These are phyloP conservation scores for Thielaviopsis musarum DNA, from an alignment of 2,329 filamentous ascomycete species.

Conservation along the genomic window DNA sequence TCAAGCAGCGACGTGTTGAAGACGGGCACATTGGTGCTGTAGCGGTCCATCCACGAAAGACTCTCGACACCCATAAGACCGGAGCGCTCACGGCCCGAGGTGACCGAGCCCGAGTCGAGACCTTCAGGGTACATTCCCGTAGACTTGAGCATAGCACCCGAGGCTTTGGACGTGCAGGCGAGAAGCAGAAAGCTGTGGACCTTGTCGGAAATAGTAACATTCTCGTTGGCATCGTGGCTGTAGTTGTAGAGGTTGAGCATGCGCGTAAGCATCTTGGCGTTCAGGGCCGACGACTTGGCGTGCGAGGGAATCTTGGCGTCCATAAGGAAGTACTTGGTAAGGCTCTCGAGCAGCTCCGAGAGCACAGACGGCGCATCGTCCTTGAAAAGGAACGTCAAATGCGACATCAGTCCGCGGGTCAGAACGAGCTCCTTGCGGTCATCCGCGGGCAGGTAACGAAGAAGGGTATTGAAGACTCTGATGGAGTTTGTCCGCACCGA, in stretches of 20 bases:
- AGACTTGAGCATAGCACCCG: constrained; percentile 60
- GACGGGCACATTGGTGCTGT: constrained; percentile 49
- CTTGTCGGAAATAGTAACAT: constrained; percentile 41
- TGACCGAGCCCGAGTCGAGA: constrained; percentile 32
- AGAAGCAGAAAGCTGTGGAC: constrained; percentile 61
- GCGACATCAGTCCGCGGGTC: constrained; percentile 66
- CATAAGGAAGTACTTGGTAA: constrained; percentile 55
- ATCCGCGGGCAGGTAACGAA: constrained; percentile 61
- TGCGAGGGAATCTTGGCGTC: constrained; percentile 59
- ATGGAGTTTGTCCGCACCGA: constrained; percentile 73
- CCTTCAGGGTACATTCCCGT: constrained; percentile 75
- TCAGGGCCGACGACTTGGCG: constrained; percentile 60
- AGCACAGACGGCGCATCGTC: constrained; percentile 64
- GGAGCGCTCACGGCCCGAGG: constrained; percentile 18
- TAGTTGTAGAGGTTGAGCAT: constrained; percentile 57
- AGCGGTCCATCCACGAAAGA: constrained; percentile 53
- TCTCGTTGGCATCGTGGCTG: constrained; percentile 29
- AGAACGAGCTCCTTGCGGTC: constrained; percentile 68
- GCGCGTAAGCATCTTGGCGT: constrained; percentile 53
- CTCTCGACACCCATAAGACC: constrained; percentile 49
- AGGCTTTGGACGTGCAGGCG: constrained; percentile 55
- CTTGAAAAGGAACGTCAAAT: constrained; percentile 62
- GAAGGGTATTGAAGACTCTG: constrained; percentile 59
- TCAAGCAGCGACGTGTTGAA: constrained; percentile 66
- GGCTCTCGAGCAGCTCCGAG: constrained; percentile 52